phyloP scores from a whole-genome alignment of 106 monocot species.

The Dioscorea zingiberensis region DNA sequence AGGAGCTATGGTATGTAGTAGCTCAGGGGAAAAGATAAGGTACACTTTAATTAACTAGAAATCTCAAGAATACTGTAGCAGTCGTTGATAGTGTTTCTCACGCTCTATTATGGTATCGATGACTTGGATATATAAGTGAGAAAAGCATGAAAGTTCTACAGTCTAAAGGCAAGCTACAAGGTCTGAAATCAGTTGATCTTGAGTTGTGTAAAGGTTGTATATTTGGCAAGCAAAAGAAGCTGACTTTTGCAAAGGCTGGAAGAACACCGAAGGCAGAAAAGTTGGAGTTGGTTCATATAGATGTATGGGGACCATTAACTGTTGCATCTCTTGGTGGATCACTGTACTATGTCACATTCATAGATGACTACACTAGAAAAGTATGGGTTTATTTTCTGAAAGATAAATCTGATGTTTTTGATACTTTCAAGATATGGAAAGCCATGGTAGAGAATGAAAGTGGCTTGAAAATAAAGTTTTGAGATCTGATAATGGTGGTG shows the following conservation, averaged over 20 bases:
- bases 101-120: too few species aligned
- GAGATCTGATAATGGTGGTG: conserved; percentile 1
- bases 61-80: too few species aligned
- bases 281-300: not conserved
- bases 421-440: conserved; percentile 5
- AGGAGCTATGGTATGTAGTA: not conserved
- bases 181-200: not conserved
- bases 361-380: not conserved
- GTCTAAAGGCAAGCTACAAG: not conserved
- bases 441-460: not conserved
- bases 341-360: not conserved
- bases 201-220: conserved; percentile 8
- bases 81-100: too few species aligned
- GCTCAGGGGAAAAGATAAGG: not conserved
- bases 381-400: too few species aligned
- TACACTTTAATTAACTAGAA: not conserved
- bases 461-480: not conserved
- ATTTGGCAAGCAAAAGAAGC: not conserved
- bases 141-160: not conserved
- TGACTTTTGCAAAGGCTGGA: not conserved
- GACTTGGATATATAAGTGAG: too few species aligned
- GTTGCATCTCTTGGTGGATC: not conserved
- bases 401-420: conserved; percentile 3
- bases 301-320: not conserved
- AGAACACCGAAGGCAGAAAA: not conserved